These are phyloP conservation scores for Brassica carinata DNA, from an alignment of 345 rosid species.

Conservation along the genomic window DNA sequence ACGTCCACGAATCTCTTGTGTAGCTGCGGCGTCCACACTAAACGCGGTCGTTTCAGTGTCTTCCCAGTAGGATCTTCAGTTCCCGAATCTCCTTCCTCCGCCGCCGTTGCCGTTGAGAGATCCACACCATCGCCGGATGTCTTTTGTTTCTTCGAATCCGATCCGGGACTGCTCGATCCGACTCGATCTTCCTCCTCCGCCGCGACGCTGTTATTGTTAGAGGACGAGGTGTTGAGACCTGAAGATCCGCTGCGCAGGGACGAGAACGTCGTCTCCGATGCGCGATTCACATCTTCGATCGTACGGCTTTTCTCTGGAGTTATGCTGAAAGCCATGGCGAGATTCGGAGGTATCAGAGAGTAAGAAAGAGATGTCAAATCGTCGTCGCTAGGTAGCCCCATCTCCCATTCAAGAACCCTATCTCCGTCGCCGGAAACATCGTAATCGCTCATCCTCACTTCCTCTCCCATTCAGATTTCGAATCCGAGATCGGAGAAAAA, in stretches of 20 bases:
- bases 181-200: conserved; percentile 50
- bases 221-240: conserved; percentile 20
- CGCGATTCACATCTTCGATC: conserved; percentile 66
- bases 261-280: conserved; percentile 66
- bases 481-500: conserved; percentile 21
- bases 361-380: conserved; percentile 81
- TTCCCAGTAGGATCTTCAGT: conserved; percentile 68
- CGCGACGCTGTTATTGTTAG: conserved; percentile 36
- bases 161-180: conserved; percentile 60
- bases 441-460: conserved; percentile 47
- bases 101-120: conserved; percentile 43
- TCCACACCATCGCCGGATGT: conserved; percentile 52
- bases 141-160: conserved; percentile 63
- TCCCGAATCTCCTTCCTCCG: conserved; percentile 84
- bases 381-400: conserved; percentile 68
- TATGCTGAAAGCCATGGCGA: conserved; percentile 87
- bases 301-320: conserved; percentile 60
- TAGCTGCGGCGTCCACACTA: conserved; percentile 98
- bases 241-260: conserved; percentile 48
- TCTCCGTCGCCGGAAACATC: conserved; percentile 53
- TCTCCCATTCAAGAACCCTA: conserved; percentile 80
- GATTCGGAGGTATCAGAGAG: conserved; percentile 65
- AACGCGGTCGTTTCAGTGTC: conserved; percentile 71
- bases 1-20: conserved; percentile 98
- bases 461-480: conserved; percentile 41